Evolutionary conservation across 768 basidiomycete species (phyloP), one percentile per base, ranked within the genome.

Genomic region (Hemileccinum rubropunctum): DNA sequence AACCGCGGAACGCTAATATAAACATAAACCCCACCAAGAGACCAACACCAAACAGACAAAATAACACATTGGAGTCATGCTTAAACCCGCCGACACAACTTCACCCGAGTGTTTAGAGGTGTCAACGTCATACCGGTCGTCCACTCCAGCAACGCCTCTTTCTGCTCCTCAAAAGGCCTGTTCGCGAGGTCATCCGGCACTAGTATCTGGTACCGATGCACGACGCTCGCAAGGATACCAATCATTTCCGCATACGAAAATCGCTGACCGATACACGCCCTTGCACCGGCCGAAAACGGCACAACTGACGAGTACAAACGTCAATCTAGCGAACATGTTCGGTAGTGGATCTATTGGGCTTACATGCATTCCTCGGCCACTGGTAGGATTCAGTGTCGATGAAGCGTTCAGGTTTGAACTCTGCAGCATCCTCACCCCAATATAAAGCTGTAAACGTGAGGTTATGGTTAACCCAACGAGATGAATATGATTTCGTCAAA

Each of bases 291-390:
- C 6, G 74, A 73, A 58, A 81, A 81, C 0, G 76, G 71, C 27
- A 75, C 27, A 58, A 74, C 76, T 75, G 36, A n/a, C 8, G 10
- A 18, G 14, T 11, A 27, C 17, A 40, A 33, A 20, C 20, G 27
- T 37, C 42, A 37, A 37, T 34, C n/a, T 15, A 33, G 26, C 12
- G 17, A 15, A 30, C 11, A 18, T 8, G 1, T 34, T 4, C n/a
- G 3, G n/a, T 26, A 32, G 11, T 43, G 11, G 1, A 18, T 6
- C 28, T 30, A 9, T 13, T 15, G 12, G 18, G 42, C 76, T 39
- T 48, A 76, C 77, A 78, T 13, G 76, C 78, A 47, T 78, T 69
- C 18, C 79, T 72, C 13, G 77, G 79, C 78, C 78, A 81, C 27
- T 68, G 68, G 47, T 80, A 79, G 1, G 69, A 62, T 5, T 70